Base-by-base conservation (phyloP, 148 eudicot genomes). In the Amaranthus palmeri region DNA sequence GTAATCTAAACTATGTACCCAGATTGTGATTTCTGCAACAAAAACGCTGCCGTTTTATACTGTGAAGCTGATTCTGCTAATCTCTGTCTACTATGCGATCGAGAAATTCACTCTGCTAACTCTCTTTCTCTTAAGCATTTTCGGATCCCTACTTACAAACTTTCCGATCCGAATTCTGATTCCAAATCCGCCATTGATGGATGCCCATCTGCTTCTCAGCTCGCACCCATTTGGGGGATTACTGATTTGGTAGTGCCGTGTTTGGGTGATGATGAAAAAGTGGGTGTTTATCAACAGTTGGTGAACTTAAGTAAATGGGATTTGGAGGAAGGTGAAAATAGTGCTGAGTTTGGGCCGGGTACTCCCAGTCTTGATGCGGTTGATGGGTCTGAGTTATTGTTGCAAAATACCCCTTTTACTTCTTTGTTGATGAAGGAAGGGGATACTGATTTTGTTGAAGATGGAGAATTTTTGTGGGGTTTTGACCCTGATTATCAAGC, bases 1-100 rank as follows among this genome's bases (percentile, higher is more conserved):
- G 3, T n/a, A 72, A 72, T 61, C 13, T 9, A 3, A 65, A 67
- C 0, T 0, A 74, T 74, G 75, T 57, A 77, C 17, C 71, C 72
- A 43, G 71, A 68, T 69, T 78, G 81, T 70, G 68, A 78, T 18
- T 69, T 54, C 25, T 78, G 81, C 61, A 4, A 14, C 40, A 55
- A 52, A 60, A 80, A 76, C 73, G 64, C 77, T n/a, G 79, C 79
- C 25, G 77, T 75, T 12, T 61, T 80, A 1, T 72, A 54, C 80
- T 80, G 83, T 41, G 78, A 64, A 49, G 79, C 83, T 0, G 83
- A 80, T 44, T 72, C 77, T 6, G 79, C 83, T 1, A 65, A 68
- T 18, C 77, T 80, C 54, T 80, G 79, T 14, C 25, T 80, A 7
- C 65, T 80, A 6, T 80, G 83, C 42, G 83, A 80, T 66, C 44